Conservation (phyloP, 2,329 filamentous ascomycete species). For the Gaeumannomyces tritici region DNA sequence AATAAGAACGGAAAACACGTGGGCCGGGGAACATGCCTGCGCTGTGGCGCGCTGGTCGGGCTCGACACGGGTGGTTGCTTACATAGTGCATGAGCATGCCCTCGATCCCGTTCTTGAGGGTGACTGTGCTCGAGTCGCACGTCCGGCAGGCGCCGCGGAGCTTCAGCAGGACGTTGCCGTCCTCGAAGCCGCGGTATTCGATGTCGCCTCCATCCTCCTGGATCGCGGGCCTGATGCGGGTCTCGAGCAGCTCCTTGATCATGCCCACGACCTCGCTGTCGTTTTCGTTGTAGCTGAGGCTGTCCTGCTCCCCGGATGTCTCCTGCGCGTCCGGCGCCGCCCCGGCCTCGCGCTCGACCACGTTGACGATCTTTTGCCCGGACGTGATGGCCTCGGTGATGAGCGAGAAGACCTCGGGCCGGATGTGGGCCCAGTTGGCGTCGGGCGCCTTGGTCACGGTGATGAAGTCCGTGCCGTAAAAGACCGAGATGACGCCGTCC, state of each 20-base stretch:
- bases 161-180: constrained; percentile 79
- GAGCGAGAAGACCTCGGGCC: constrained; percentile 87
- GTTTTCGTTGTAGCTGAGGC: constrained; percentile 74
- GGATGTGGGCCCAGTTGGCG: constrained; percentile 88
- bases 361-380: constrained; percentile 71
- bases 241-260: constrained; percentile 97
- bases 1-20: background rate
- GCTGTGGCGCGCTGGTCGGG: background rate
- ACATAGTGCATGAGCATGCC: constrained; percentile 97
- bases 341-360: constrained; percentile 38
- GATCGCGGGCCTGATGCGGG: constrained; percentile 86
- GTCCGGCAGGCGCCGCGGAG: constrained; percentile 87
- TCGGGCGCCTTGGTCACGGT: constrained; percentile 87
- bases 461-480: constrained; percentile 93
- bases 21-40: background rate
- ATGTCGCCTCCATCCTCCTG: constrained; percentile 98
- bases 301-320: constrained; percentile 50
- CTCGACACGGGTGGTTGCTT: constrained; percentile 27
- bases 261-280: constrained; percentile 93
- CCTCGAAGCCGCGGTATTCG: constrained; percentile 82
- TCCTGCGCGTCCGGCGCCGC: constrained; percentile 31
- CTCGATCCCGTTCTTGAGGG: constrained; percentile 95
- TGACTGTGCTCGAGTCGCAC: constrained; percentile 94
- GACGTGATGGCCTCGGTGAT: constrained; percentile 88
- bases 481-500: constrained; percentile 89